Evolutionary conservation across 1,139 yeast species (phyloP).

Genomic region (Suhomyces taliae): DNA sequence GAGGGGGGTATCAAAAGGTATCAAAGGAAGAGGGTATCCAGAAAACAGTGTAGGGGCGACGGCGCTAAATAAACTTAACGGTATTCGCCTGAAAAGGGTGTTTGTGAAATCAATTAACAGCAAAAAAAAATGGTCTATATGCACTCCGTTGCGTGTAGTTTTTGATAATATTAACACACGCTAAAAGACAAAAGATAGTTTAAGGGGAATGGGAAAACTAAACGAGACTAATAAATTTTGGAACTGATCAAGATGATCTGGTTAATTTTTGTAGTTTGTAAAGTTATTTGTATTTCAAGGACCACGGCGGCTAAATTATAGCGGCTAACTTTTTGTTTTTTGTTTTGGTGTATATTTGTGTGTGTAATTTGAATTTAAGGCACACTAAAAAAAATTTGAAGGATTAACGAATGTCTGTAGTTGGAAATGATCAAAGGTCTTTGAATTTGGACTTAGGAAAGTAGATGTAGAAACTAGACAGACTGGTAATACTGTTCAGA

Average conservation of each 20-base stretch:
- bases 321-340: too few species aligned
- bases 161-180: slow-evolving; percentile 8
- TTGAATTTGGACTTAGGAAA: too few species aligned
- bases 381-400: not conserved
- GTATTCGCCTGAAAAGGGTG: not conserved
- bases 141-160: slow-evolving; percentile 12
- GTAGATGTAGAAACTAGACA: too few species aligned
- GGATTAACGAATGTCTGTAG: not conserved
- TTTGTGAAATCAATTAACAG: slow-evolving; percentile 1
- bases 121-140: slow-evolving; percentile 5
- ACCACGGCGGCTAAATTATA: too few species aligned
- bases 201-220: not conserved
- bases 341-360: not conserved
- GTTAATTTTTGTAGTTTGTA: too few species aligned
- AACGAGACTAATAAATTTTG: not conserved
- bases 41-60: not conserved
- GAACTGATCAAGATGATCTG: too few species aligned
- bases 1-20: slow-evolving; percentile 1
- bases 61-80: not conserved
- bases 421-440: not conserved
- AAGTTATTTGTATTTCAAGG: too few species aligned
- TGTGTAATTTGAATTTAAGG: not conserved
- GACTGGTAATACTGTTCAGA: too few species aligned
- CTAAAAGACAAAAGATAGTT: not conserved
- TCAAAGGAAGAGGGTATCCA: not conserved